A percentile compares a stretch with the other conserved stretches of the same genome.
Conservation (phyloP, 768 basidiomycete genomes). For the Termitomyces sp. region DNA sequence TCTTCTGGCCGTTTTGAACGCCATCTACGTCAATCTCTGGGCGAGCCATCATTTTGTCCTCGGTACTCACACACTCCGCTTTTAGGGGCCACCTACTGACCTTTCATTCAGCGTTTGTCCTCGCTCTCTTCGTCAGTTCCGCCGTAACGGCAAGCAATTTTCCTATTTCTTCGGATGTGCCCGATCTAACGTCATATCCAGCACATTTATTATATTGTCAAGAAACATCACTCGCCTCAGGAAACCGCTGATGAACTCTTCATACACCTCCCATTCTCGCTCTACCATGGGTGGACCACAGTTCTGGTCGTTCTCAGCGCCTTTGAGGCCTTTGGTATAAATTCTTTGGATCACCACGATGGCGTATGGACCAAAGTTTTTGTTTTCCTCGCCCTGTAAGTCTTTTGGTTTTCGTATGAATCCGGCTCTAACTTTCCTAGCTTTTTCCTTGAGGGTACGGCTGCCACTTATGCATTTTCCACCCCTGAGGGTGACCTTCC, state of each 20-base stretch:
- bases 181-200: constrained; percentile 32
- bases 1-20: constrained; percentile 80
- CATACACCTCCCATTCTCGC: constrained; percentile 92
- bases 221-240: constrained; percentile 74
- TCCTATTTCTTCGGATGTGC: constrained; percentile 14
- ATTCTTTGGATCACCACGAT: constrained; percentile 56
- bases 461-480: constrained; percentile 93
- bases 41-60: constrained; percentile 66
- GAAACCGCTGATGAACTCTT: constrained; percentile 76
- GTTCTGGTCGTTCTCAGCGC: constrained; percentile 76
- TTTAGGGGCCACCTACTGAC: constrained; percentile 6
- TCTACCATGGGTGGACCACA: constrained; percentile 92
- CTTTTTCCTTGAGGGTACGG: constrained; percentile 89
- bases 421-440: constrained; percentile 27
- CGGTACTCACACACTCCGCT: constrained; percentile 29
- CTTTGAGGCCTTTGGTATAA: constrained; percentile 86
- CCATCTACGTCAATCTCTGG: constrained; percentile 89
- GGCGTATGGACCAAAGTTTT: constrained; percentile 94
- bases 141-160: constrained; percentile 38
- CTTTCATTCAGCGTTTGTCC: constrained; percentile 66
- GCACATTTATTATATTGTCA: constrained; percentile 94
- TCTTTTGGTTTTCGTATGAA: constrained; percentile 5
- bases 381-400: constrained; percentile 86
- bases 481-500: constrained; percentile 88
- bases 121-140: constrained; percentile 84